Percentiles rank a stretch among this genome's conserved stretches.
Conservation (phyloP, 306 rosid genomes). For the Castanea crenata region DNA sequence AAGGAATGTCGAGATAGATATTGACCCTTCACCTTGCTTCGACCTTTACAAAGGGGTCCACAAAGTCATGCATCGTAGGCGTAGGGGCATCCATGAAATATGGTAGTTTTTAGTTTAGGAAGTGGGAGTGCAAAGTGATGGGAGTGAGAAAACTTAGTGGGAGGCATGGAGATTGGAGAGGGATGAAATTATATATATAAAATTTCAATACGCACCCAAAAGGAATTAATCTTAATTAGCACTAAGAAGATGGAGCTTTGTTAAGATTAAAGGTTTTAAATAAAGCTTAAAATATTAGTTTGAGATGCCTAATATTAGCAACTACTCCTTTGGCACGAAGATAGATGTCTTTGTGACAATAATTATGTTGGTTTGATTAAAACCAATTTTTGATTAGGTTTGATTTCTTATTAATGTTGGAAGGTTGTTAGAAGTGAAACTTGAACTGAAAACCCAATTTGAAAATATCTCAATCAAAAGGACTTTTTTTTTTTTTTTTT, state of each 20-base stretch:
- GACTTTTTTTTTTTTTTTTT: no score
- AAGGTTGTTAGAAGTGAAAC: no score
- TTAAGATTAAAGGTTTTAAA: neutral
- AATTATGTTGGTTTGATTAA: no score
- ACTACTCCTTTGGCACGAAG: no score
- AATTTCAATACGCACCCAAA: neutral
- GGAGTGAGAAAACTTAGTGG: conserved; percentile 1
- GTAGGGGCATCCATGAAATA: neutral
- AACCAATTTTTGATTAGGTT: no score
- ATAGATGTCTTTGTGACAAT: no score
- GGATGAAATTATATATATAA: neutral
- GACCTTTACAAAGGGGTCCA: conserved; percentile 20
- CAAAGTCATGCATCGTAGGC: conserved; percentile 33
- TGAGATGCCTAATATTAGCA: neutral
- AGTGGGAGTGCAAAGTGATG: conserved; percentile 1
- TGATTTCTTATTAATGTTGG: no score
- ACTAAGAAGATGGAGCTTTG: neutral
- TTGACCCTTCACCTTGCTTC: conserved; percentile 44
- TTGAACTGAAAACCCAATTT: no score
- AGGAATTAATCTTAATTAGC: neutral
- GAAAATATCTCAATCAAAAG: no score
- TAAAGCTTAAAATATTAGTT: neutral
- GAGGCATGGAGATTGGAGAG: neutral
- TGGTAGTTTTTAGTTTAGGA: neutral
- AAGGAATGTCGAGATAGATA: conserved; percentile 29